A percentile compares a stretch with the other conserved stretches of the same genome.
These are phyloP conservation scores for Garcia nutans DNA, from an alignment of 345 rosid genomes.

Conservation along the genomic window DNA sequence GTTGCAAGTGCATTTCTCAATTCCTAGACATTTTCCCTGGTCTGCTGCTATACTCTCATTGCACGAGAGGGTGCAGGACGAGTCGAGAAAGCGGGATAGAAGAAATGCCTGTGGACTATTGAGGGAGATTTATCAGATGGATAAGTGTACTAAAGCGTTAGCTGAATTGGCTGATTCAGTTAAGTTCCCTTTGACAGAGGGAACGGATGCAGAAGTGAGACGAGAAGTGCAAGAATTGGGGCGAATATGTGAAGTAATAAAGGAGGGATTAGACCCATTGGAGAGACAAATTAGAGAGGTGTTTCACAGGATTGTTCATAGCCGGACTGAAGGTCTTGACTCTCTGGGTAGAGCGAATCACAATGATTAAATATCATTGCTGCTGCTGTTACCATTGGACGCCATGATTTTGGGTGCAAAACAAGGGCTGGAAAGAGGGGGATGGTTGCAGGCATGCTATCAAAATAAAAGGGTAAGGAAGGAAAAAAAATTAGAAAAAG, in stretches of 20 bases:
- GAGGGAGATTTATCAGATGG: slow-evolving; percentile 80
- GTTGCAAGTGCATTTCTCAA: slow-evolving; percentile 64
- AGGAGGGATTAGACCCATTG: slow-evolving; percentile 73
- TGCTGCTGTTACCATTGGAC: background rate
- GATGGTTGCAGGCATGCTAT: slow-evolving; percentile 16
- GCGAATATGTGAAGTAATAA: slow-evolving; percentile 47
- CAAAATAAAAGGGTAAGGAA: slow-evolving; percentile 27
- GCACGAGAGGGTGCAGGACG: slow-evolving; percentile 78
- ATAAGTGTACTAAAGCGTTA: slow-evolving; percentile 56
- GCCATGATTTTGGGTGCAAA: slow-evolving; percentile 14
- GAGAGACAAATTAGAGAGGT: slow-evolving; percentile 83
- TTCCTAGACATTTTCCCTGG: slow-evolving; percentile 74
- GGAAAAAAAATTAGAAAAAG: slow-evolving; percentile 5
- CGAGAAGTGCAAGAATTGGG: slow-evolving; percentile 60
- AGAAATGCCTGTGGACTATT: slow-evolving; percentile 72
- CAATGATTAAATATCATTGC: slow-evolving; percentile 28
- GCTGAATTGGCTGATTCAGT: slow-evolving; percentile 64
- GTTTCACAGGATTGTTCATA: slow-evolving; percentile 72
- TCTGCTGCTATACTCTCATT: slow-evolving; percentile 54
- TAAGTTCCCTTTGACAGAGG: slow-evolving; percentile 62
- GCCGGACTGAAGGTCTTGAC: slow-evolving; percentile 83
- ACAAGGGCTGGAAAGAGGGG: background rate
- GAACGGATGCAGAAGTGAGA: slow-evolving; percentile 59
- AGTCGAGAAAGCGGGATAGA: slow-evolving; percentile 74
- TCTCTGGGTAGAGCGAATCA: slow-evolving; percentile 43